A percentile compares a stretch with the other conserved stretches of the same genome.
Evolutionary conservation across 805 yeast species (phyloP).

Genomic region (Metschnikowia bowlesiae): DNA sequence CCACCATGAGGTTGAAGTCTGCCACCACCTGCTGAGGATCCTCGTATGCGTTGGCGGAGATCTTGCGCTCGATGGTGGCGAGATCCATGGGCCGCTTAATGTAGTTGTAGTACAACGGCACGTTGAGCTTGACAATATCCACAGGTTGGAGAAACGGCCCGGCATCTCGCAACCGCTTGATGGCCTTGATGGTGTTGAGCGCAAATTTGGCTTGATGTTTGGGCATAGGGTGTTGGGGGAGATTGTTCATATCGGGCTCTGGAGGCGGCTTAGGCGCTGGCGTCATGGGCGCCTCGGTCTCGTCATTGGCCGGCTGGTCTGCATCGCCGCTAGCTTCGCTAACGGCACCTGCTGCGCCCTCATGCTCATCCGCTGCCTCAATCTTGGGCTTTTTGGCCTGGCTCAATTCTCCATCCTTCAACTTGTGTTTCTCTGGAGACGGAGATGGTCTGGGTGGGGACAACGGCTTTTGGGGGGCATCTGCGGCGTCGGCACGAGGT

Average conservation of each 20-base stretch:
- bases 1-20: conserved; percentile 81
- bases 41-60: conserved; percentile 65
- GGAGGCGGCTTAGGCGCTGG: conserved; percentile 76
- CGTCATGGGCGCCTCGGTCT: conserved; percentile 4
- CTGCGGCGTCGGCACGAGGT: conserved; percentile 11
- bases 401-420: conserved; percentile 24
- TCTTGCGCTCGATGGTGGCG: conserved; percentile 81
- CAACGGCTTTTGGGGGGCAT: conserved; percentile 32
- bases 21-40: conserved; percentile 62
- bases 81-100: conserved; percentile 90
- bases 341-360: background rate
- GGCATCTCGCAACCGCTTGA: conserved; percentile 88
- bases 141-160: conserved; percentile 87
- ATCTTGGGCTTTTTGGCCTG: conserved; percentile 19
- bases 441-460: conserved; percentile 47
- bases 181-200: conserved; percentile 72
- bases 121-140: conserved; percentile 79
- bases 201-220: conserved; percentile 83
- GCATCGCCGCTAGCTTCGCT: background rate
- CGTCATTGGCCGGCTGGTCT: background rate
- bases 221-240: conserved; percentile 67
- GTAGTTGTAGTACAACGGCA: conserved; percentile 84
- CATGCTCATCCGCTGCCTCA: conserved; percentile 8
- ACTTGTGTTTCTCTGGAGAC: conserved; percentile 32
- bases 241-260: conserved; percentile 68